Conservation (phyloP, 306 rosid genomes). For the Albizia julibrissin region DNA sequence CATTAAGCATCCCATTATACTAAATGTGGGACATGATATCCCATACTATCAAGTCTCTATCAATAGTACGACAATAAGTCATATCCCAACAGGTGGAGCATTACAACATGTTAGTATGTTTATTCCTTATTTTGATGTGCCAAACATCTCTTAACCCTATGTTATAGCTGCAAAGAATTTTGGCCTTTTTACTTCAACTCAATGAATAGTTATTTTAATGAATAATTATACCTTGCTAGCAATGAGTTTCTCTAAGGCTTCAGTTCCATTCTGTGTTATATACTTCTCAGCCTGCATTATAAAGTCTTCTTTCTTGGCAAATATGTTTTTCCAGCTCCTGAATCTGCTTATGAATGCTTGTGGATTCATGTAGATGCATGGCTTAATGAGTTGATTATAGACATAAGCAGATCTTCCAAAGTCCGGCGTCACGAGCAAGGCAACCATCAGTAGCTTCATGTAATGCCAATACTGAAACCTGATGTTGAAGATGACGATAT, state of each 20-base stretch:
- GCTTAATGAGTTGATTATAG: constrained; percentile 38
- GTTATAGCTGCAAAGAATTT: too few relatives aligned
- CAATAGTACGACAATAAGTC: too few relatives aligned
- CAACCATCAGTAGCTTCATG: constrained; percentile 51
- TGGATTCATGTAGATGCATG: constrained; percentile 27
- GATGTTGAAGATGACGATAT: constrained; percentile 17
- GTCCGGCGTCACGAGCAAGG: constrained; percentile 47
- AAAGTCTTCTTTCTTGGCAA: constrained; percentile 38
- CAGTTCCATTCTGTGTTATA: constrained; percentile 47
- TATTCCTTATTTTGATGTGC: too few relatives aligned
- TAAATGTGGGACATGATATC: too few relatives aligned
- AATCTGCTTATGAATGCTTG: constrained; percentile 22
- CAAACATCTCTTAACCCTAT: too few relatives aligned
- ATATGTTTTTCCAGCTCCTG: constrained; percentile 29
- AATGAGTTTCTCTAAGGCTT: constrained; percentile 54
- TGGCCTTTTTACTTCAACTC: too few relatives aligned
- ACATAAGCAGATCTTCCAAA: constrained; percentile 54
- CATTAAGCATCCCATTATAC: too few relatives aligned
- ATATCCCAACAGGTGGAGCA: too few relatives aligned
- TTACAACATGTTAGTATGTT: too few relatives aligned
- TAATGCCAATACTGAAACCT: constrained; percentile 57
- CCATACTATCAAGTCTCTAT: too few relatives aligned
- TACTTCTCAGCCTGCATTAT: constrained; percentile 46
- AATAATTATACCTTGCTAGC: constrained; percentile 44
- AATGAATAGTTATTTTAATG: too few relatives aligned